These are phyloP conservation scores for Candida suzukii DNA, from an alignment of 805 yeast genomes.

Conservation along the genomic window DNA sequence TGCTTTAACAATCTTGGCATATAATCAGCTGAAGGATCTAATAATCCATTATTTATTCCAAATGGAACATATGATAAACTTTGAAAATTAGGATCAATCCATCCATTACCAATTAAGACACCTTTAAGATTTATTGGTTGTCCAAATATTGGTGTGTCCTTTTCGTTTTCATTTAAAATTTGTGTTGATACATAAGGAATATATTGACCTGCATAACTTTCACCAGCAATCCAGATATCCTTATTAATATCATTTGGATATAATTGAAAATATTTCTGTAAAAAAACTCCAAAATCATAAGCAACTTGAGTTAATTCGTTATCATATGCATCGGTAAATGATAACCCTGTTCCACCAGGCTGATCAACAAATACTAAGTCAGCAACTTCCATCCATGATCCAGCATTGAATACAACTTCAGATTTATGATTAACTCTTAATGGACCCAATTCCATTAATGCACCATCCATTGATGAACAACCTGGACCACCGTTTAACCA, in stretches of 20 bases:
- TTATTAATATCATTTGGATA: slow-evolving; percentile 67
- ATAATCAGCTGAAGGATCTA: slow-evolving; percentile 32
- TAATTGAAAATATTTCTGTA: slow-evolving; percentile 54
- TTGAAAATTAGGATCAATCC: slow-evolving; percentile 87
- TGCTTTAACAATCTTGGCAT: slow-evolving; percentile 36
- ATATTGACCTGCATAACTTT: slow-evolving; percentile 95
- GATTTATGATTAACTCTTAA: slow-evolving; percentile 46
- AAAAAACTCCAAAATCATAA: slow-evolving; percentile 54
- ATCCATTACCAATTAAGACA: slow-evolving; percentile 82
- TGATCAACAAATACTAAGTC: slow-evolving; percentile 87
- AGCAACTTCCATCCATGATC: slow-evolving; percentile 78
- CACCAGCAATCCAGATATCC: slow-evolving; percentile 81
- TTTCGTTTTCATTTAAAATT: slow-evolving; percentile 40
- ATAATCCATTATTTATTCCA: slow-evolving; percentile 49
- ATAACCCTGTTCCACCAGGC: slow-evolving; percentile 92
- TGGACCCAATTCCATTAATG: slow-evolving; percentile 88
- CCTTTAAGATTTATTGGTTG: slow-evolving; percentile 46
- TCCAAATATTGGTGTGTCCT: slow-evolving; percentile 12
- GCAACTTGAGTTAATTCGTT: slow-evolving; percentile 51
- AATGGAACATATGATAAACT: slow-evolving; percentile 75
- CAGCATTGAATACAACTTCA: slow-evolving; percentile 47
- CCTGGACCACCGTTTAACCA: slow-evolving; percentile 99
- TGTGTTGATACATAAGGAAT: slow-evolving; percentile 80
- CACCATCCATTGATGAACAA: slow-evolving; percentile 97
- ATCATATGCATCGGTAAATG: slow-evolving; percentile 51